Percentiles rank a stretch among this genome's conserved stretches.
Conservation (phyloP, 2,329 filamentous ascomycete genomes). For the Orbilia oligospora region DNA sequence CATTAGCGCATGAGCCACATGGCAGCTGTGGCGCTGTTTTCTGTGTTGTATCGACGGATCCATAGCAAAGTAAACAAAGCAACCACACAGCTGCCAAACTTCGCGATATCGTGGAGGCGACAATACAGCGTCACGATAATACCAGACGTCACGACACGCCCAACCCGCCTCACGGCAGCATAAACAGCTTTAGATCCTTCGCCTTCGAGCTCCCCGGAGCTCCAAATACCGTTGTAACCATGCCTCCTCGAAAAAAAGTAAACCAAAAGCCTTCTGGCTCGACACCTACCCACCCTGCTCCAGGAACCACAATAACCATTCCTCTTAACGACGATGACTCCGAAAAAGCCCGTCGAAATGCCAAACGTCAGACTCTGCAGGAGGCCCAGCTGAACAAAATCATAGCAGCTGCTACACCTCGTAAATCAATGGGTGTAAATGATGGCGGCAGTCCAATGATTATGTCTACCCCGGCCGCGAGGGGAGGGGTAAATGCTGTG, state of each 20-base stretch:
- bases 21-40: conserved; percentile 8
- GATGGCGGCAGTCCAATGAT: conserved; percentile 68
- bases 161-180: neutral
- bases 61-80: conserved; percentile 25
- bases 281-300: conserved; percentile 49
- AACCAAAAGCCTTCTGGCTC: conserved; percentile 26
- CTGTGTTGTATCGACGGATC: conserved; percentile 12
- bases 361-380: conserved; percentile 88
- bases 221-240: conserved; percentile 5
- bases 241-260: conserved; percentile 56
- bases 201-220: conserved; percentile 9
- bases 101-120: conserved; percentile 4
- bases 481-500: conserved; percentile 75
- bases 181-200: neutral
- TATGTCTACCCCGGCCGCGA: conserved; percentile 64
- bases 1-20: conserved; percentile 1
- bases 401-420: conserved; percentile 81
- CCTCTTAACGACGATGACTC: conserved; percentile 95
- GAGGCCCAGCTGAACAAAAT: conserved; percentile 94
- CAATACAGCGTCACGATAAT: no score
- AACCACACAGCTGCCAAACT: conserved; percentile 8
- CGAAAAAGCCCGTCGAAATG: conserved; percentile 89
- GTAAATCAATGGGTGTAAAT: conserved; percentile 71
- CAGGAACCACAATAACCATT: conserved; percentile 73
- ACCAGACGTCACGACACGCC: neutral